Base-by-base conservation (phyloP, 257 asterid species). In the Craterostigma plantagineum region DNA sequence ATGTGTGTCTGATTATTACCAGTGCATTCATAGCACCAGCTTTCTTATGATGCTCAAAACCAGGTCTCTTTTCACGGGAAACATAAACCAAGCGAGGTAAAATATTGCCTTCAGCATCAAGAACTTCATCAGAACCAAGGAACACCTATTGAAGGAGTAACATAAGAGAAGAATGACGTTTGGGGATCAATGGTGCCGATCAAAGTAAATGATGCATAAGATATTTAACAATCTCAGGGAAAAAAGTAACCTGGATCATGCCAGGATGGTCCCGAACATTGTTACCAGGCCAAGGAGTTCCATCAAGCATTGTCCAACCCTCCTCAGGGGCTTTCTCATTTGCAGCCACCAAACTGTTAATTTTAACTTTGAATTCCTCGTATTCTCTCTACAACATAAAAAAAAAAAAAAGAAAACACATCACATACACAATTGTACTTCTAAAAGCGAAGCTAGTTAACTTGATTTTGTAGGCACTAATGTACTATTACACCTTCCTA, bases 21-120 rank as follows among this genome's bases (percentile, higher is more conserved):
- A 78, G 62, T 11, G 92, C 61, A 71, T 78, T 78, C 92, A 78
- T 78, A 41, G 92, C 92, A 40, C 92, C 92, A 18, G 92, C 92
- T 55, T 78, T 78, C 62, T 75, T 78, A 40, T 78, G 86, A 64
- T 78, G 86, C 62, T 78, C 75, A 45, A 78, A 78, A 14, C 92
- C 79, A 33, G 86, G 92, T 53, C 86, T 62, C 72, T 78, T 78
- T 60, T 78, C 92, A 63, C 86, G 92, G 53, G 92, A 77, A 53
- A 77, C 81, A 61, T 77, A 77, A 45, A 77, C 72, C 55, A 77
- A 56, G 17, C 51, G 64, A 44, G 91, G 91, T 40, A 77, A 52
- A 51, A 40, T 63, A 60, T 70, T 61, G 33, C 75, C 83, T 50
- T 70, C 83, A 38, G 58, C 54, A 61, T 77, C 83, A 39, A 43